A percentile compares a stretch with the other conserved stretches of the same genome.
Evolutionary conservation across 2,329 filamentous ascomycete species (phyloP).

Genomic region (Xylaria multiplex): DNA sequence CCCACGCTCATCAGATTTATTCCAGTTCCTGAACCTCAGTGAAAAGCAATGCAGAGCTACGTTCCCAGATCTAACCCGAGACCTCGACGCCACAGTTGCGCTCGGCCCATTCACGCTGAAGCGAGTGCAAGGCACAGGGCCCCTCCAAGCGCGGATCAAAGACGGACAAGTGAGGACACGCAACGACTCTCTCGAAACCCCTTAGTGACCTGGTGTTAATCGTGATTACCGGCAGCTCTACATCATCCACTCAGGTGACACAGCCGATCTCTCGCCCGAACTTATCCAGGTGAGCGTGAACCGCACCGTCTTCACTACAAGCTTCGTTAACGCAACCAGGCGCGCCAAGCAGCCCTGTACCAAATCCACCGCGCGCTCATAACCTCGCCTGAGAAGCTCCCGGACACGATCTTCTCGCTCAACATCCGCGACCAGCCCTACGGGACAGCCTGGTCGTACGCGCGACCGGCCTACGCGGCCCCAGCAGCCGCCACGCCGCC

Average conservation of each 20-base stretch:
- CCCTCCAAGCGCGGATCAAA: slow-evolving; percentile 25
- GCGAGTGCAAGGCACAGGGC: slow-evolving; percentile 18
- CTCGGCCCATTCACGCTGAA: slow-evolving; percentile 28
- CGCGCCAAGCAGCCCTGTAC: slow-evolving; percentile 29
- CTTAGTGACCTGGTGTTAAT: neutral
- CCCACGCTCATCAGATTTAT: neutral
- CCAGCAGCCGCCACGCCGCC: slow-evolving; percentile 18
- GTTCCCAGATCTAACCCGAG: slow-evolving; percentile 21
- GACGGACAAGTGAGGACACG: slow-evolving; percentile 17
- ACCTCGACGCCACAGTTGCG: slow-evolving; percentile 23
- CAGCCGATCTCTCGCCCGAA: slow-evolving; percentile 11
- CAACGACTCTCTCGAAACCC: neutral
- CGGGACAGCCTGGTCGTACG: slow-evolving; percentile 27
- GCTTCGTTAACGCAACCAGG: slow-evolving; percentile 1
- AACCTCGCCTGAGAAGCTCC: slow-evolving; percentile 18
- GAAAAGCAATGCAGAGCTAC: slow-evolving; percentile 20
- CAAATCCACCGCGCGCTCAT: slow-evolving; percentile 31
- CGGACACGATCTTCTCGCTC: slow-evolving; percentile 28
- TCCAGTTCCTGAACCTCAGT: slow-evolving; percentile 18
- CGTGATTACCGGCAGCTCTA: slow-evolving; percentile 16
- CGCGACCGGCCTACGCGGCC: slow-evolving; percentile 21
- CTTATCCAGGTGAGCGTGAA: slow-evolving; percentile 22
- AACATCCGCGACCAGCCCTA: slow-evolving; percentile 33
- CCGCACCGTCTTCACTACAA: neutral
- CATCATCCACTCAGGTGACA: slow-evolving; percentile 24